phyloP scores from a whole-genome alignment of 2,329 filamentous ascomycete species.

The Pseudocercospora crystallina region DNA sequence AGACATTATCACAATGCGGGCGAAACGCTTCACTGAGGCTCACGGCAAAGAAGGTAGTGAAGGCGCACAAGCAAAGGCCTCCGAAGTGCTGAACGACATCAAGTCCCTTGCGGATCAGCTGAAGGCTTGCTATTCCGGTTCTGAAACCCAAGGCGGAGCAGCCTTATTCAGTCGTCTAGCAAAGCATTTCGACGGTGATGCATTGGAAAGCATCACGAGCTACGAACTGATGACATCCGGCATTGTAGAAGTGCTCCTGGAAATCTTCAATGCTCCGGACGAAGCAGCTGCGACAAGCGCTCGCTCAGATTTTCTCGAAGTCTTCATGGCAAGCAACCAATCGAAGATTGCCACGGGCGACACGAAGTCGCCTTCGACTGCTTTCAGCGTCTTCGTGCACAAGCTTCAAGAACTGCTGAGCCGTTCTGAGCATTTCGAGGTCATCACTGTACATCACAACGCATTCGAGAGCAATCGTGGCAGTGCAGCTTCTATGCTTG shows the following conservation, averaged over 20 bases:
- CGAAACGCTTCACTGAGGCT: conserved; percentile 77
- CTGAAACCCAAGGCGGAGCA: conserved; percentile 1
- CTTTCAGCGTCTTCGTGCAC: conserved; percentile 86
- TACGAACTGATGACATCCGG: conserved; percentile 90
- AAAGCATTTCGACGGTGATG: conserved; percentile 82
- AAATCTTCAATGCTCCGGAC: conserved; percentile 74
- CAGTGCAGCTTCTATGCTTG: conserved; percentile 92
- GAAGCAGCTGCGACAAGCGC: conserved; percentile 58
- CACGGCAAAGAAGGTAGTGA: conserved; percentile 78
- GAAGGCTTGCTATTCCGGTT: conserved; percentile 62
- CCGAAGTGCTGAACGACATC: conserved; percentile 70
- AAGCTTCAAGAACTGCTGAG: conserved; percentile 96
- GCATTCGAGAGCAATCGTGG: conserved; percentile 85
- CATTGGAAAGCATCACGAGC: conserved; percentile 90
- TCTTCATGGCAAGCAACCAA: conserved; percentile 79
- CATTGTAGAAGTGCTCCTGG: conserved; percentile 78
- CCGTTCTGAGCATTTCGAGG: conserved; percentile 96
- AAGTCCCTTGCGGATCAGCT: conserved; percentile 71
- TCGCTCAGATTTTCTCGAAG: conserved; percentile 79
- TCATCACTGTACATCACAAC: conserved; percentile 91
- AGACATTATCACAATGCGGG: conserved; percentile 71
- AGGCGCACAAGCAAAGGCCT: conserved; percentile 75
- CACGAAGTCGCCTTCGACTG: conserved; percentile 70
- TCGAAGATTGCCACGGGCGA: conserved; percentile 63
- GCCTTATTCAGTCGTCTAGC: conserved; percentile 72